Base-by-base conservation (phyloP, 148 eudicot species). In the Nepenthes gracilis region DNA sequence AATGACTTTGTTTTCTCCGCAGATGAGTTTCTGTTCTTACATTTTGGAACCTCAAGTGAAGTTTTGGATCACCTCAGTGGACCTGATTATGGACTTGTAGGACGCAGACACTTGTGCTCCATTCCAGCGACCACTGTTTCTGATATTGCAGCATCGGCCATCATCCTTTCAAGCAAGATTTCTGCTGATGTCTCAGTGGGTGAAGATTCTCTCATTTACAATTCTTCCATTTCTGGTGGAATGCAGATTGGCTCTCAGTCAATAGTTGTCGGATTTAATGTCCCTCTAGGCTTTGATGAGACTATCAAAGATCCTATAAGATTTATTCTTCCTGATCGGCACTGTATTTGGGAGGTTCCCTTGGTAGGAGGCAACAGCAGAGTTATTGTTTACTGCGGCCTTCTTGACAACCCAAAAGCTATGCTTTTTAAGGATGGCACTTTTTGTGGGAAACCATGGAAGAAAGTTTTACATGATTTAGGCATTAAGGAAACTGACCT, bases 291-390 rank as follows among this genome's bases (percentile, higher is more conserved):
- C 12, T 58, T 61, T 55, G 63, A 67, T 51, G 61, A 10, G 75
- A 35, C 57, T 12, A 35, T 58, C 47, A 58, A 68, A 56, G 71
- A 76, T 61, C 67, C 78, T 7, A 70, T 82, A 47, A 79, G 70
- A 65, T 86, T 93, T 71, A 73, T 89, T 75, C 97, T 93, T 77
- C 99, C 99, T 57, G 97, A 89, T 81, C 89, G 92, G 67, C 97
- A 93, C 81, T 89, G 99, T 68, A 79, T 93, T 56, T 93, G 99
- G 99, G 97, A 93, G 81, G 99, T 93, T 64, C 99, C 99, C 2
- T 86, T 93, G 71, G 71, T 80, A 12, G 99, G 81, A 68, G 64
- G 72, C 69, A 67, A 70, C 48, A 84, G 81, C 63, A 81, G 81
- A 68, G 83, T 93, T 57, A 75, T 89, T 55, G 96, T 89, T 38